phyloP scores from a whole-genome alignment of 1,139 yeast species.

The Pichia cactophila region DNA sequence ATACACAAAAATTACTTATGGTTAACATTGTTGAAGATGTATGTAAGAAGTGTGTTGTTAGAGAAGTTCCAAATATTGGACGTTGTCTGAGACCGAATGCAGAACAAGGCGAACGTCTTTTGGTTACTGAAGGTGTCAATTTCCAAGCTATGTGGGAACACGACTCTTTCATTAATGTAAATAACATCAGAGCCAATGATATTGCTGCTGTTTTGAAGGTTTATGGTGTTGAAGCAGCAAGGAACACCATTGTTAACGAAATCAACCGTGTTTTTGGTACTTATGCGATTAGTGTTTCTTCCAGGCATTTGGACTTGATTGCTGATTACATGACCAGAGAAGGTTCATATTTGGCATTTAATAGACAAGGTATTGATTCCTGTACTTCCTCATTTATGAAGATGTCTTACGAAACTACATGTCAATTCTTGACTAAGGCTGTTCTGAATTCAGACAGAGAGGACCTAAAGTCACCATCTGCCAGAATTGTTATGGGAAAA shows the following conservation, averaged over 20 bases:
- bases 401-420: slow-evolving; percentile 98
- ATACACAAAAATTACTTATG: slow-evolving; percentile 90
- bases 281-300: slow-evolving; percentile 88
- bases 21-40: slow-evolving; percentile 92
- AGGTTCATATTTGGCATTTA: slow-evolving; percentile 93
- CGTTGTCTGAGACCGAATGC: slow-evolving; percentile 85
- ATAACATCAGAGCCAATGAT: slow-evolving; percentile 86
- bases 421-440: slow-evolving; percentile 94
- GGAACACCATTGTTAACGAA: slow-evolving; percentile 95
- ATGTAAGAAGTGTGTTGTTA: slow-evolving; percentile 83
- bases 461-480: slow-evolving; percentile 84
- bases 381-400: slow-evolving; percentile 95
- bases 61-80: slow-evolving; percentile 87
- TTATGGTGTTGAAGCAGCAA: slow-evolving; percentile 98
- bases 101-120: slow-evolving; percentile 55
- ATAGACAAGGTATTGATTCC: slow-evolving; percentile 96
- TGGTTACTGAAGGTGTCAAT: slow-evolving; percentile 97
- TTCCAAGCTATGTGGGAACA: slow-evolving; percentile 98
- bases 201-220: slow-evolving; percentile 83
- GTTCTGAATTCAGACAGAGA: slow-evolving; percentile 90
- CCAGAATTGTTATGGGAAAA: slow-evolving; percentile 92
- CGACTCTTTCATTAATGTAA: slow-evolving; percentile 83
- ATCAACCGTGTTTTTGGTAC: slow-evolving; percentile 93
- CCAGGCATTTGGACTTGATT: slow-evolving; percentile 90
- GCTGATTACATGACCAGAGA: slow-evolving; percentile 99